Percentiles rank a stretch among this genome's conserved stretches.
Evolutionary conservation across 2,329 filamentous ascomycete genomes (phyloP).

Genomic region (Xylariaceae sp.): DNA sequence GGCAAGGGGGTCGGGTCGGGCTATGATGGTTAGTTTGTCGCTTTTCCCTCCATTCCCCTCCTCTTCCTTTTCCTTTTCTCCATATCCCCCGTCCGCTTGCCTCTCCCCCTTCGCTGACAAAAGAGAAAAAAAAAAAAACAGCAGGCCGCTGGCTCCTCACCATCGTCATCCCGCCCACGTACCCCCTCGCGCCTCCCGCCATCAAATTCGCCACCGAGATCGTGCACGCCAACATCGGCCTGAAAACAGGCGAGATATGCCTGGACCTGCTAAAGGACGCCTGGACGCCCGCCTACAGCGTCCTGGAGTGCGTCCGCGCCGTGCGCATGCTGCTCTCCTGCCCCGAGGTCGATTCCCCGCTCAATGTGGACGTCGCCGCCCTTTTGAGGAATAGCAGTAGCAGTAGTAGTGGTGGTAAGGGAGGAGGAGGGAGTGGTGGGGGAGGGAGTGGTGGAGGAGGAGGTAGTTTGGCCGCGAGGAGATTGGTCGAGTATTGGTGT

Average conservation of each 20-base stretch:
- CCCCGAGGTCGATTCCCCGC: constrained; percentile 67
- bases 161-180: constrained; percentile 70
- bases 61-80: neutral
- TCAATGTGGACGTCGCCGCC: constrained; percentile 74
- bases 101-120: neutral
- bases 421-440: too few species aligned
- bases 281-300: constrained; percentile 83
- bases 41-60: neutral
- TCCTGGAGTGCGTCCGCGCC: constrained; percentile 67
- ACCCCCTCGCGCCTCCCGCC: constrained; percentile 72
- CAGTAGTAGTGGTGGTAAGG: too few species aligned
- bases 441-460: too few species aligned
- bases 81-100: neutral
- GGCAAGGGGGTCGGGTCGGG: constrained; percentile 50
- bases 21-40: constrained; percentile 44
- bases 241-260: constrained; percentile 81
- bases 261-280: constrained; percentile 74
- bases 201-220: constrained; percentile 80
- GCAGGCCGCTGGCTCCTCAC: constrained; percentile 76
- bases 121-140: constrained; percentile 23
- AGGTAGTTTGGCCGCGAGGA: constrained; percentile 61
- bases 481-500: constrained; percentile 68
- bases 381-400: too few species aligned
- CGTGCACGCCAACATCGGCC: constrained; percentile 73
- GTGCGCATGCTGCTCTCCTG: constrained; percentile 64